Evolutionary conservation across 768 basidiomycete species (phyloP), one percentile per base, ranked within the genome.

Genomic region (Coprinopsis cinerea): DNA sequence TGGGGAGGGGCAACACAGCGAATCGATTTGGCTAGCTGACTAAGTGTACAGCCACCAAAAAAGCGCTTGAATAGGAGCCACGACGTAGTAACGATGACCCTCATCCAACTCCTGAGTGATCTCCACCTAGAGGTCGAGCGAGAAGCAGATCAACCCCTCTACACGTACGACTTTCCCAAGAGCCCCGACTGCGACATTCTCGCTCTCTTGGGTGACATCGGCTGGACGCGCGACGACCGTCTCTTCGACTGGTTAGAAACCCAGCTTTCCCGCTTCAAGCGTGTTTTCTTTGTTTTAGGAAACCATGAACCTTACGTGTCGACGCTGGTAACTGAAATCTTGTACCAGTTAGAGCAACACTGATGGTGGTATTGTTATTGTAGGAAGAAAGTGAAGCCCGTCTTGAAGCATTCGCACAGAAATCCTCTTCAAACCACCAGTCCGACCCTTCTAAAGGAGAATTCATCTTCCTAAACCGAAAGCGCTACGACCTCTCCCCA

Each of bases 171-270:
- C n/a, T 47, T 69, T 27, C 63, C 65, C 0, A 61, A 48, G 1
- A 62, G 64, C 3, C 52, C 59, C 1, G 50, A 58, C 44, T n/a
- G n/a, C n/a, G n/a, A 32, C 30, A 32, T 7, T 15, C 61, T 71
- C 15, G 69, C 68, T 0, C 49, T 72, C 0, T 58, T 72, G 0
- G 70, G 70, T 1, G 69, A 71, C 51, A 66, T 70, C 2, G 70
- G 69, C n/a, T 53, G 53, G 28, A 69, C 66, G 1, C 25, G 49
- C 9, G 59, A 69, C 24, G 59, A 57, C 13, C 51, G 59, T 3
- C 49, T 70, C 1, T 70, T 71, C 37, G 60, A 54, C 7, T 71
- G 66, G 63, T 49, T 72, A 3, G 52, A 56, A 20, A 13, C 25
- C 1, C 69, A 68, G 51, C 54, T 71, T 10, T 24, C 37, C 15